These are phyloP conservation scores for Clohesyomyces aquaticus DNA, from an alignment of 495 filamentous ascomycete species.

Conservation along the genomic window DNA sequence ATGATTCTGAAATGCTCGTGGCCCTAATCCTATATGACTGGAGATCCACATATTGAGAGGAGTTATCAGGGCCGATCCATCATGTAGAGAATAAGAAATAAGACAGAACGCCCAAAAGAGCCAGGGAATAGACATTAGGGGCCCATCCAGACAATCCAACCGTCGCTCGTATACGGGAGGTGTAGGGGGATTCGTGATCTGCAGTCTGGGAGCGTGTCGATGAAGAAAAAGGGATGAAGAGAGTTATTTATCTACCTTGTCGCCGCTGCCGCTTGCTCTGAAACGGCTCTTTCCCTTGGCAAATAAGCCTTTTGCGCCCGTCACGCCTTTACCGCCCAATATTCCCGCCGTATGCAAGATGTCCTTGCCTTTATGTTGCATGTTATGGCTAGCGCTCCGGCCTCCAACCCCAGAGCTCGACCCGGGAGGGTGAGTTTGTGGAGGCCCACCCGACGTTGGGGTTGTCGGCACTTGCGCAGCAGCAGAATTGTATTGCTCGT, in stretches of 20 bases:
- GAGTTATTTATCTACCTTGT: conserved; percentile 80
- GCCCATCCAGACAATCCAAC: conserved; percentile 8
- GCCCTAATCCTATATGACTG: conserved; percentile 33
- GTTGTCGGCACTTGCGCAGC: conserved; percentile 20
- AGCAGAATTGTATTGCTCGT: conserved; percentile 30
- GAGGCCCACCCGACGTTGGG: conserved; percentile 10
- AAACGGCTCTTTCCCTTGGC: conserved; percentile 85
- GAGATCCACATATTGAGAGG: not conserved
- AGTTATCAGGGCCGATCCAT: conserved; percentile 20
- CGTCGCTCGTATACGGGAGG: conserved; percentile 13
- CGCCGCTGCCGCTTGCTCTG: conserved; percentile 60
- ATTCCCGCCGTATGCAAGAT: conserved; percentile 77
- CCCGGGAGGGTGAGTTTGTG: not conserved
- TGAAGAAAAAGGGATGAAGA: conserved; percentile 25
- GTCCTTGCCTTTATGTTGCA: conserved; percentile 71
- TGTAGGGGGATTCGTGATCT: conserved; percentile 20
- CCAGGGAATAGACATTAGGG: conserved; percentile 9
- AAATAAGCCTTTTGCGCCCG: conserved; percentile 83
- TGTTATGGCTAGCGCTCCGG: conserved; percentile 29
- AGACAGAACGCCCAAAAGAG: conserved; percentile 8
- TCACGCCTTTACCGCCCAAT: conserved; percentile 69
- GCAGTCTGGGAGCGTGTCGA: conserved; percentile 14
- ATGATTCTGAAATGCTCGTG: conserved; percentile 22
- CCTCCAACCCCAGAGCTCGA: conserved; percentile 8
- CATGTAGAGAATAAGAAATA: conserved; percentile 8